Base-by-base conservation (phyloP, 2,329 filamentous ascomycete genomes). In the Ascochyta koolunga region DNA sequence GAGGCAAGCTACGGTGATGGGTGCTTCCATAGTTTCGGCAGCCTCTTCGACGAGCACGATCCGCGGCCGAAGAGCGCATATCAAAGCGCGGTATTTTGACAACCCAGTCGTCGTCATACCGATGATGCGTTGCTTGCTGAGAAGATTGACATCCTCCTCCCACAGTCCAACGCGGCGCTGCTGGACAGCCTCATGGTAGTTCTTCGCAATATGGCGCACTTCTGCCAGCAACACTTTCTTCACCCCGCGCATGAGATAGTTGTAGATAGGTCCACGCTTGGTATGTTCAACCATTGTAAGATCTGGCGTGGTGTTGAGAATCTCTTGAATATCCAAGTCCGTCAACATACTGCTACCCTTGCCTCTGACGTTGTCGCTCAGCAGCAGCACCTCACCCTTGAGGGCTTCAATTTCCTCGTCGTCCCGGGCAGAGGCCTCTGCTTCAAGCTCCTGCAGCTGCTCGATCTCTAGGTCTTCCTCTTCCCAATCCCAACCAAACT, bases 101-200 rank as follows among this genome's bases (percentile, higher is more conserved):
- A 96, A 70, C 1, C 91, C 90, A 0, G 91, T 96, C 0, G 89
- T 92, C 0, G 91, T 96, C 79, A 87, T 82, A 8, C 86, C 86
- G 45, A 89, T 80, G 22, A 89, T 69, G 50, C 80, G 83, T 5
- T 83, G 77, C 3, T 61, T 45, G 44, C 58, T 51, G 18, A 71
- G 58, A 4, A 71, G 43, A 44, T 83, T 83, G 29, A 83, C 77
- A 46, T 84, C 83, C 31, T 79, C 78, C 53, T 87, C 81, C 80
- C 83, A 88, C 22, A 79, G 81, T 15, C 81, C 82, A 18, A 83
- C 80, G 44, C 83, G 85, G 7, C 85, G 73, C 13, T 85, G 77
- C 10, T 76, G 75, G 25, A 83, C 82, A 4, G 79, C 74, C 1
- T 75, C 66, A 10, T 79, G 70, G 61, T 87, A 89, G 5, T 77